Base-by-base conservation (phyloP, 495 filamentous ascomycete genomes). In the Tuber aestivum region DNA sequence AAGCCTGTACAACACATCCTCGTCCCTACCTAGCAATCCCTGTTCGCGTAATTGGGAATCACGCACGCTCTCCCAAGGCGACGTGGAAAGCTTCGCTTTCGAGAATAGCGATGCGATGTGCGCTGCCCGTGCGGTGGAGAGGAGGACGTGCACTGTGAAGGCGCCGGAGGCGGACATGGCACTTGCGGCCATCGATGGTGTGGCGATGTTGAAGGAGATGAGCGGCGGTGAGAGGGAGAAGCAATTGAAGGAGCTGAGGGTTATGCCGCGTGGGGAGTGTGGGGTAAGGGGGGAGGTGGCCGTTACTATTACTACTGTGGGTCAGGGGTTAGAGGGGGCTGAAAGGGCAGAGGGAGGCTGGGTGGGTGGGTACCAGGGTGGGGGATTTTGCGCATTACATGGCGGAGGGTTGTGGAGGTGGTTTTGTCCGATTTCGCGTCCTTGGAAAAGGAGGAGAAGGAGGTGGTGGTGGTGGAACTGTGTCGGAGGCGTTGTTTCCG, bases 171-270 rank as follows among this genome's bases (percentile, higher is more conserved):
- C 50, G 10, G 72, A 74, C 77, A 78, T 78, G 50, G 82, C 70
- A 14, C 77, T 77, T 38, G 81, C 76, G 27, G 73, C 71, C 6
- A 76, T 76, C 21, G 81, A 83, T 21, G 81, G 81, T 0, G 76
- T 83, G 56, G 80, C 80, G 72, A 83, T 83, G 76, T 83, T 83
- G 76, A 83, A 83, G 70, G 81, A 75, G 69, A 83, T 48, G 6
- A 83, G 69, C 1, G 81, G 81, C 18, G 81, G 81, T n/a, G 72
- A 50, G 41, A 83, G 70, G 5, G 81, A 83, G 65, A 83, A 75
- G 42, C 81, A 83, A 35, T 81, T 83, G 76, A 83, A 77, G 14
- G 78, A 83, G 21, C 78, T 81, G 77, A 83, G 81, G 23, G 81
- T 83, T 74, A 83, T 83, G 8, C 81, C 81, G 16, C 75, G 78